These are phyloP conservation scores for Tritrichomonas musculus DNA, from an alignment of 208 protist genomes.

Conservation along the genomic window DNA sequence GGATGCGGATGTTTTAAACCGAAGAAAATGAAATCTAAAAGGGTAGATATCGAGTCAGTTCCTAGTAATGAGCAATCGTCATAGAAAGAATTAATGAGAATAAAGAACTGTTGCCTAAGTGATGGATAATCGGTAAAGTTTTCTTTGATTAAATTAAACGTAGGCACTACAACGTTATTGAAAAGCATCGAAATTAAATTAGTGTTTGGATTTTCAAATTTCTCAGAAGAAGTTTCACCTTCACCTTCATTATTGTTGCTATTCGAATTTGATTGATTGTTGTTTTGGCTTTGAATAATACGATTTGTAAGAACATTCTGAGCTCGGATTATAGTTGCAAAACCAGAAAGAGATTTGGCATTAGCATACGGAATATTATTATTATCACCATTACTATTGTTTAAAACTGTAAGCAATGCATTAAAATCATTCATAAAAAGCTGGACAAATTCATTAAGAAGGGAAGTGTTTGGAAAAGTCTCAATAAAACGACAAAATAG, in stretches of 20 bases:
- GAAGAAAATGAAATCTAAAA: neutral
- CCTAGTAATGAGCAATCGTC: neutral
- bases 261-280: too few species aligned
- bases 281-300: too few species aligned
- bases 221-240: too few species aligned
- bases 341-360: neutral
- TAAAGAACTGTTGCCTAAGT: neutral
- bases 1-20: neutral
- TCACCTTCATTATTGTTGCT: neutral
- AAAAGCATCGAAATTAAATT: neutral
- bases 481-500: neutral
- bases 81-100: neutral
- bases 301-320: too few species aligned
- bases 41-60: neutral
- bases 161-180: neutral
- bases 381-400: too few species aligned
- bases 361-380: too few species aligned
- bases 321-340: neutral
- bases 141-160: neutral
- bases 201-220: too few species aligned
- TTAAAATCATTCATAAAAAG: neutral
- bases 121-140: neutral
- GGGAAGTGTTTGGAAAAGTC: neutral
- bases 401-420: neutral
- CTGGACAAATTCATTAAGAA: neutral